Conservation (phyloP, 768 basidiomycete genomes). For the Imleria badia region DNA sequence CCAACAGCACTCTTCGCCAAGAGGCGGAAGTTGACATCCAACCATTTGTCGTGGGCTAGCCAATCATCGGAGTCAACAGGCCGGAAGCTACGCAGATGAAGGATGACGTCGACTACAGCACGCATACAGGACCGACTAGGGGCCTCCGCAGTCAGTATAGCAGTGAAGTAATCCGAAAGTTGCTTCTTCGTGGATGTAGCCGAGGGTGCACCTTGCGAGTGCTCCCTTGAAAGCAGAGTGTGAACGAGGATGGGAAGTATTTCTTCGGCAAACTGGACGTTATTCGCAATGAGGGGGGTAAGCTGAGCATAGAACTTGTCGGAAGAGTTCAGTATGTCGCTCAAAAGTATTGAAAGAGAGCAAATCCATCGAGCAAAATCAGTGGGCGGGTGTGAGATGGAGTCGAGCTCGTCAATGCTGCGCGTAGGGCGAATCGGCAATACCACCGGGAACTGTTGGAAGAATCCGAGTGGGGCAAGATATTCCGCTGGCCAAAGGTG, state of each 20-base stretch:
- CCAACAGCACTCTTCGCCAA: conserved; percentile 71
- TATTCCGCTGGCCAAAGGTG: conserved; percentile 41
- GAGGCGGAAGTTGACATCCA: conserved; percentile 69
- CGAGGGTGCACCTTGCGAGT: conserved; percentile 5
- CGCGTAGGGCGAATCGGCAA: conserved; percentile 33
- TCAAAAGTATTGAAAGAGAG: conserved; percentile 53
- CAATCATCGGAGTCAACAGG: conserved; percentile 39
- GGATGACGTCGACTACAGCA: conserved; percentile 69
- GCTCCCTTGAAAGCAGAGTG: conserved; percentile 47
- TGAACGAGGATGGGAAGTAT: conserved; percentile 78
- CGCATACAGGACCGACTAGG: conserved; percentile 45
- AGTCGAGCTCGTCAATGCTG: conserved; percentile 39
- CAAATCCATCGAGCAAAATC: conserved; percentile 68
- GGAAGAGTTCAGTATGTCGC: conserved; percentile 51
- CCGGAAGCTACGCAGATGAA: conserved; percentile 75
- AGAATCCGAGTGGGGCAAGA: conserved; percentile 46
- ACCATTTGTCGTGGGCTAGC: conserved; percentile 75
- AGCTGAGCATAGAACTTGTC: conserved; percentile 73
- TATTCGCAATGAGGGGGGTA: conserved; percentile 51
- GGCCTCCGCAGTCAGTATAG: conserved; percentile 28
- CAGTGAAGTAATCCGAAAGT: conserved; percentile 24
- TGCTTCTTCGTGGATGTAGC: conserved; percentile 13
- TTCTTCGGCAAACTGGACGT: conserved; percentile 59
- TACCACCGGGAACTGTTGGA: conserved; percentile 44
- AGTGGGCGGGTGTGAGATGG: conserved; percentile 35